Evolutionary conservation across 257 asterid species (phyloP), one percentile per base, ranked within the genome.

Genomic region (Jaltomata sinuosa): DNA sequence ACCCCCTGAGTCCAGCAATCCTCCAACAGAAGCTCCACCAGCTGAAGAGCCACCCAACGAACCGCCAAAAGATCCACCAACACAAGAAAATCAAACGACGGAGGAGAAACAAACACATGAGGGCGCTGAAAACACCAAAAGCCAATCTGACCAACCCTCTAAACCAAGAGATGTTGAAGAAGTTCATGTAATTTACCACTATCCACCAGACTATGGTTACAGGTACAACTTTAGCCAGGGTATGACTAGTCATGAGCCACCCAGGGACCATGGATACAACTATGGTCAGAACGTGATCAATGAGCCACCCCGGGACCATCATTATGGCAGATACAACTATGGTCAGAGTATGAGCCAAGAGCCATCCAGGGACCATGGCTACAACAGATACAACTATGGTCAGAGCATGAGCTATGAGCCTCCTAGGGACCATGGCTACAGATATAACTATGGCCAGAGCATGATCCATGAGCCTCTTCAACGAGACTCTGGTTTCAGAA

Each of bases 151-250:
- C 52, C 89, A 87, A 84, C 88, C 87, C 53, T 45, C 89, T 21
- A 79, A 68, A 69, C 92, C 93, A 16, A 89, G 86, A 71, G 94
- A 89, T 69, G 88, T 67, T n/a, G 96, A 93, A 84, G 95, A 94
- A 88, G 87, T 90, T 81, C 98, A 93, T 83, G 94, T 92, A 7
- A 84, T 92, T 79, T 79, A 95, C 74, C 96, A 92, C 81, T 90
- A 92, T 62, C 94, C 96, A 65, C 95, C 98, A 6, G 94, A 90
- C 65, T 85, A 89, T n/a, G 90, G 93, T 53, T 85, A 88, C 49
- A 57, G 89, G 80, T 85, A 89, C 49, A 87, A 84, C 32, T 86
- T 53, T 84, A 32, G 31, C 72, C 84, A 83, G 57, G 85, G 85
- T 2, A 77, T 77, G 81, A 77, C 62, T 29, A 77, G 19, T 77